Conservation (phyloP, 2,329 filamentous ascomycete species). For the Neonectria punicea region DNA sequence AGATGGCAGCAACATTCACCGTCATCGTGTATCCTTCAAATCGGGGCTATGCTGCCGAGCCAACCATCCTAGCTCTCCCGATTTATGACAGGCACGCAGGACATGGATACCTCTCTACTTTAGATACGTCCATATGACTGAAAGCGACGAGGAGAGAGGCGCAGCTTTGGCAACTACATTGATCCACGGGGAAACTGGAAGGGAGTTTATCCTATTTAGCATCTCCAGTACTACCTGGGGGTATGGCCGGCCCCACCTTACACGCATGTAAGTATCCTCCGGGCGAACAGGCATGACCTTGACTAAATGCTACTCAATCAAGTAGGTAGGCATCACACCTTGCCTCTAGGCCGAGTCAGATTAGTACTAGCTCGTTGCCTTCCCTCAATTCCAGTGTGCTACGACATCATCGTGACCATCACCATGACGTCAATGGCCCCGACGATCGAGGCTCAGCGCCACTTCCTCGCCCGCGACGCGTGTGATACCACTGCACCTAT, state of each 20-base stretch:
- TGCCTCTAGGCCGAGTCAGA: neutral
- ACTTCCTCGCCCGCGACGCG: conserved; percentile 17
- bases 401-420: conserved; percentile 40
- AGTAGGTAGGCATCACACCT: neutral
- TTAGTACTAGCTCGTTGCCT: neutral
- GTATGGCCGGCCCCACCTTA: neutral
- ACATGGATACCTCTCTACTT: neutral
- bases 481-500: neutral
- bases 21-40: conserved; percentile 10
- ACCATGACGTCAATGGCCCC: conserved; percentile 43
- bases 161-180: neutral
- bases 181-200: too few species aligned
- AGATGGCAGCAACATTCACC: too few species aligned
- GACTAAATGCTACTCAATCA: neutral
- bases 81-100: neutral
- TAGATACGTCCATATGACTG: too few species aligned
- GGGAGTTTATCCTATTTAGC: neutral
- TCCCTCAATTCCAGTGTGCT: conserved; percentile 3
- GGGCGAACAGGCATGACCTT: neutral
- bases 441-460: conserved; percentile 35
- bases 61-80: neutral
- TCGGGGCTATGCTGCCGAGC: neutral
- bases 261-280: too few species aligned
- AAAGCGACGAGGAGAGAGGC: neutral
- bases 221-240: too few species aligned